Evolutionary conservation across 768 basidiomycete species (phyloP).

Genomic region (Neoboletus subvelutipes): DNA sequence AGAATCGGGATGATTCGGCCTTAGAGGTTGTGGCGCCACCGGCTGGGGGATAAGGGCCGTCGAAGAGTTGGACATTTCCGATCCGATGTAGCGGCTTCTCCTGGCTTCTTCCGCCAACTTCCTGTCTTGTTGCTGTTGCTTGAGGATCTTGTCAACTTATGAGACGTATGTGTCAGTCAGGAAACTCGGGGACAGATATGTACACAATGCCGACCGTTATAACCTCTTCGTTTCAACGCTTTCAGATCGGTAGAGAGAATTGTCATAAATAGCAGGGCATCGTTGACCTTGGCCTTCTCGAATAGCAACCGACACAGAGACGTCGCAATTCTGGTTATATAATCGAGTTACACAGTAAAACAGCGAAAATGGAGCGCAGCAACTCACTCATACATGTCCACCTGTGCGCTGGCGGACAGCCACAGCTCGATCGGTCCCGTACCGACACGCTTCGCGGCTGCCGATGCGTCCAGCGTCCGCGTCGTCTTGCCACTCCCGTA

Average conservation of each 20-base stretch:
- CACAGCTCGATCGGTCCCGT: conserved; percentile 71
- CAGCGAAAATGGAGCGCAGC: background rate
- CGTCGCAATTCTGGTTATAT: conserved; percentile 66
- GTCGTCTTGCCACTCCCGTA: conserved; percentile 49
- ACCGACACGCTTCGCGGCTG: conserved; percentile 55
- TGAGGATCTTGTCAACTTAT: conserved; percentile 86
- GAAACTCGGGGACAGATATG: conserved; percentile 2
- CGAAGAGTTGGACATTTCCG: conserved; percentile 10
- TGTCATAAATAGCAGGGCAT: conserved; percentile 88
- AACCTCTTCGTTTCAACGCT: conserved; percentile 78
- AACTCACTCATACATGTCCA: conserved; percentile 92
- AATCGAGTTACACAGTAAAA: conserved; percentile 1
- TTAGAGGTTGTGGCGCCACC: conserved; percentile 14
- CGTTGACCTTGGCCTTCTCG: conserved; percentile 76
- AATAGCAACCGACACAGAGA: conserved; percentile 81
- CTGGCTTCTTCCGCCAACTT: conserved; percentile 51
- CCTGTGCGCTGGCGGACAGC: conserved; percentile 68
- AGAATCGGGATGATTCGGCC: background rate
- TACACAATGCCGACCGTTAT: conserved; percentile 58
- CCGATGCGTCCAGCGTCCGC: conserved; percentile 68
- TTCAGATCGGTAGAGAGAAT: conserved; percentile 89
- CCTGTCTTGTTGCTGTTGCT: conserved; percentile 72
- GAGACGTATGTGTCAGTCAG: conserved; percentile 1
- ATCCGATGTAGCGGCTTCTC: conserved; percentile 24
- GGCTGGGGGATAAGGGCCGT: conserved; percentile 11